Evolutionary conservation across 768 basidiomycete genomes (phyloP).

Genomic region (Rhodotorula babjevae): DNA sequence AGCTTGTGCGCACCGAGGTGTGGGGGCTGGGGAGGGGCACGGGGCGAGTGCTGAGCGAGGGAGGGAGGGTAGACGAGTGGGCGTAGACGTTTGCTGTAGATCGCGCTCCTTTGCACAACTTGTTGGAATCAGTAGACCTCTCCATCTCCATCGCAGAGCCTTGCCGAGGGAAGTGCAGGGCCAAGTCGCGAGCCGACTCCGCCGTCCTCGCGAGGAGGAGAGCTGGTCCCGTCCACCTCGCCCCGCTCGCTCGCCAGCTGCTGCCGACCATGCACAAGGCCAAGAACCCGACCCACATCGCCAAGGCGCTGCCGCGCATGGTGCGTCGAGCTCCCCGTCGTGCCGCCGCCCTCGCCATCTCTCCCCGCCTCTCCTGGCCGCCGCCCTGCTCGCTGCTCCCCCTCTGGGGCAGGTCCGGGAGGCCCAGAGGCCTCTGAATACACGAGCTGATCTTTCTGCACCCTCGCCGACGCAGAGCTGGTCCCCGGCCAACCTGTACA

Average conservation of each 20-base stretch:
- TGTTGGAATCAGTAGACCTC: background rate
- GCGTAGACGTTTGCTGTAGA: slow-evolving; percentile 10
- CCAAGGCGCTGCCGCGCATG: slow-evolving; percentile 65
- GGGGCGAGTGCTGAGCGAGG: slow-evolving; percentile 15
- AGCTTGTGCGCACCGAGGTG: slow-evolving; percentile 34
- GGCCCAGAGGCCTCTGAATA: background rate
- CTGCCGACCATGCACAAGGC: background rate
- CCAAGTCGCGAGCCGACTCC: background rate
- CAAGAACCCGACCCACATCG: slow-evolving; percentile 29
- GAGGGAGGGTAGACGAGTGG: slow-evolving; percentile 26
- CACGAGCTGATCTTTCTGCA: background rate
- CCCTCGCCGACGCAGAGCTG: slow-evolving; percentile 61
- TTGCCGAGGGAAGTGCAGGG: background rate
- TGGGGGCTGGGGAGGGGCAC: slow-evolving; percentile 15
- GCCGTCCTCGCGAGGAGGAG: no score
- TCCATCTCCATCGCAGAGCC: background rate
- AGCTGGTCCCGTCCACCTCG: background rate
- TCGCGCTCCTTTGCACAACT: background rate
- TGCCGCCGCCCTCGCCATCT: background rate
- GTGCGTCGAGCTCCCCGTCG: slow-evolving; percentile 47
- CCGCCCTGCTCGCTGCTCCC: background rate
- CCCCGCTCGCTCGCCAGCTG: background rate
- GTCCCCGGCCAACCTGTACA: slow-evolving; percentile 81
- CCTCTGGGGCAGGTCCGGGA: background rate
- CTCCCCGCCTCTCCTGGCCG: background rate